Percentiles rank a stretch among this genome's conserved stretches.
phyloP scores from a whole-genome alignment of 1,284 basidiomycete genomes.

The Ceratobasidium sp. region DNA sequence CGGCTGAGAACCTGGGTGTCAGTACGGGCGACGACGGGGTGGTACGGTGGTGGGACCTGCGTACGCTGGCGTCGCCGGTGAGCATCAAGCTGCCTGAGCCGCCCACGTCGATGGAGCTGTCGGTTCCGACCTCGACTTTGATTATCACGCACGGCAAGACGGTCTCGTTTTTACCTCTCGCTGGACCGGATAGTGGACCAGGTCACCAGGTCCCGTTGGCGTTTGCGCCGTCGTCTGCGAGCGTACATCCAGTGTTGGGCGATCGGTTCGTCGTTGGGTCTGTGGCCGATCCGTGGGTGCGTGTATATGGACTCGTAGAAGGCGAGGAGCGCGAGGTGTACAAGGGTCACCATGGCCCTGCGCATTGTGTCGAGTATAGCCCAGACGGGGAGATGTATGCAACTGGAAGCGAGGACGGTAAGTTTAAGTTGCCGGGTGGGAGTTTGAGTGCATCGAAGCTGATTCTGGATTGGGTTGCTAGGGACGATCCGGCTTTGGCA shows the following conservation, averaged over 20 bases:
- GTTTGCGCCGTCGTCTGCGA: conserved; percentile 90
- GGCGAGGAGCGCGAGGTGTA: conserved; percentile 91
- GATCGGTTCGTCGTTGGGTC: conserved; percentile 96
- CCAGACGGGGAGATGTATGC: conserved; percentile 99
- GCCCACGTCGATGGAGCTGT: conserved; percentile 94
- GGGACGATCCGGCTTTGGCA: conserved; percentile 97
- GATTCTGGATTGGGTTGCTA: conserved; percentile 52
- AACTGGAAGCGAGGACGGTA: conserved; percentile 86
- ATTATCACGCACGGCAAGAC: conserved; percentile 92
- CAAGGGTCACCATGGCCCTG: conserved; percentile 98
- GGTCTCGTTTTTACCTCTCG: conserved; percentile 82
- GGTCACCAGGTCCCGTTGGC: conserved; percentile 75
- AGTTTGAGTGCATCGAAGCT: conserved; percentile 45
- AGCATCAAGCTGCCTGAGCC: conserved; percentile 81
- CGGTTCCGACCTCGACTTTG: conserved; percentile 84
- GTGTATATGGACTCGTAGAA: conserved; percentile 88
- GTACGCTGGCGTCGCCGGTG: conserved; percentile 78
- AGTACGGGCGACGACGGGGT: conserved; percentile 92
- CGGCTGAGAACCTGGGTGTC: conserved; percentile 83
- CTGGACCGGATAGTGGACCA: conserved; percentile 41
- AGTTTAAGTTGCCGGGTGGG: conserved; percentile 48
- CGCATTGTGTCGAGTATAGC: conserved; percentile 92
- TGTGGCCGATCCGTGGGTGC: conserved; percentile 93
- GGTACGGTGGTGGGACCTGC: conserved; percentile 98
- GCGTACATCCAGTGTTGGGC: conserved; percentile 88